These are phyloP conservation scores for Malus sieversii DNA, from an alignment of 306 rosid genomes.

Conservation along the genomic window DNA sequence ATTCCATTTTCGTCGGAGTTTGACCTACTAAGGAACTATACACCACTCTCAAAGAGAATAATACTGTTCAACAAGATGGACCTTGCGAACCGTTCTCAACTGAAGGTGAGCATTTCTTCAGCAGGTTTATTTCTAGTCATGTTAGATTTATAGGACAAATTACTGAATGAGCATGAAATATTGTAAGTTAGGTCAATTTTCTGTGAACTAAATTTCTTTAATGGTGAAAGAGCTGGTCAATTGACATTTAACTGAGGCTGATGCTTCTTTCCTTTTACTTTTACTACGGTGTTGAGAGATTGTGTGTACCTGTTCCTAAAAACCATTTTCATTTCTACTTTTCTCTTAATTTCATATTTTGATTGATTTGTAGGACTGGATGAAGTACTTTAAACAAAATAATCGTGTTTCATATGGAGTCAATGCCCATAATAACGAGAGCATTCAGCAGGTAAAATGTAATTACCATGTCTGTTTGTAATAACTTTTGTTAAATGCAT, in stretches of 20 bases:
- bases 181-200: background rate
- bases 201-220: background rate
- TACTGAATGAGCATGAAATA: background rate
- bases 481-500: background rate
- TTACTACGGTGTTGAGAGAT: background rate
- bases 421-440: constrained; percentile 78
- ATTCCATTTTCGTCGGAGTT: constrained; percentile 64
- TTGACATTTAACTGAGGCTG: background rate
- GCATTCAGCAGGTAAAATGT: constrained; percentile 53
- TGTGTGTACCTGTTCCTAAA: background rate
- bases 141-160: background rate
- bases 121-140: background rate
- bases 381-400: constrained; percentile 42
- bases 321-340: background rate
- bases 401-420: constrained; percentile 53
- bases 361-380: constrained; percentile 52
- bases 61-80: constrained; percentile 67
- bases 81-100: constrained; percentile 52
- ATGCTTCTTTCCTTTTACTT: background rate
- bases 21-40: constrained; percentile 26
- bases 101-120: constrained; percentile 35
- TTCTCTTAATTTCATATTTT: background rate
- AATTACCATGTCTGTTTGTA: constrained; percentile 5
- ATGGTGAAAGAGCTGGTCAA: background rate
- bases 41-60: constrained; percentile 27